Percentiles rank a stretch among this genome's conserved stretches.
These are phyloP conservation scores for Phytopythium boreale DNA, from an alignment of 352 stramenopile species.

Conservation along the genomic window DNA sequence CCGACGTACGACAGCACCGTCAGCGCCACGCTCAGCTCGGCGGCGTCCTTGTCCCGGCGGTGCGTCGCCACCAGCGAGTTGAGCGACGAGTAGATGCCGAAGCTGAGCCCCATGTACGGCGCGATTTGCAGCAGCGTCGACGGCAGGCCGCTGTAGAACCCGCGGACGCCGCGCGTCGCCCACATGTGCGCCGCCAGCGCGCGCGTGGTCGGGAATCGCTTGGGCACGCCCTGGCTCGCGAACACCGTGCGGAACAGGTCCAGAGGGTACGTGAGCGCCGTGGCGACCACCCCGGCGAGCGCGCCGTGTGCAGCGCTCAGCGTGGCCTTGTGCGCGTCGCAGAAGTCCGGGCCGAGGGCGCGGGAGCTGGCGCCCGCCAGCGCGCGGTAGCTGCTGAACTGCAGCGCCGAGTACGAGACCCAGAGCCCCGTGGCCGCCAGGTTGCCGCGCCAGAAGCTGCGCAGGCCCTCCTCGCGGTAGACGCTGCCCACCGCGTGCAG, in stretches of 20 bases:
- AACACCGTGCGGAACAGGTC: constrained; percentile 94
- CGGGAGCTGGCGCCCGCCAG: constrained; percentile 18
- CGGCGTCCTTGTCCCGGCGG: background rate
- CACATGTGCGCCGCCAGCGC: constrained; percentile 77
- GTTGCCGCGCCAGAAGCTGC: constrained; percentile 84
- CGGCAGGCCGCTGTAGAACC: constrained; percentile 89
- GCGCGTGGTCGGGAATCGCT: constrained; percentile 73
- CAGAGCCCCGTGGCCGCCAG: constrained; percentile 72
- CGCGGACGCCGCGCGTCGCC: constrained; percentile 60
- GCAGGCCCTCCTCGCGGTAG: constrained; percentile 74
- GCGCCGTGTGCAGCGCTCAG: constrained; percentile 84
- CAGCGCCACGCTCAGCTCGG: constrained; percentile 17
- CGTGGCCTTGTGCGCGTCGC: constrained; percentile 17
- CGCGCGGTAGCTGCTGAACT: constrained; percentile 69
- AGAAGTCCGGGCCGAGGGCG: constrained; percentile 21
- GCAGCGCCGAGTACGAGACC: constrained; percentile 78
- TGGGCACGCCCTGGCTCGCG: constrained; percentile 87
- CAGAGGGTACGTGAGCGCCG: constrained; percentile 91
- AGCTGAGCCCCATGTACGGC: constrained; percentile 96
- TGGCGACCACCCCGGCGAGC: constrained; percentile 83
- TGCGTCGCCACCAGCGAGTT: constrained; percentile 30
- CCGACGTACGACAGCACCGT: constrained; percentile 58
- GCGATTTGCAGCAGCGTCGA: constrained; percentile 91
- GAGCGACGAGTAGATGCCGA: constrained; percentile 88
- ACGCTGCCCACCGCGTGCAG: constrained; percentile 61